Conservation (phyloP, 345 rosid species). For the Zanthoxylum bungeanum region DNA sequence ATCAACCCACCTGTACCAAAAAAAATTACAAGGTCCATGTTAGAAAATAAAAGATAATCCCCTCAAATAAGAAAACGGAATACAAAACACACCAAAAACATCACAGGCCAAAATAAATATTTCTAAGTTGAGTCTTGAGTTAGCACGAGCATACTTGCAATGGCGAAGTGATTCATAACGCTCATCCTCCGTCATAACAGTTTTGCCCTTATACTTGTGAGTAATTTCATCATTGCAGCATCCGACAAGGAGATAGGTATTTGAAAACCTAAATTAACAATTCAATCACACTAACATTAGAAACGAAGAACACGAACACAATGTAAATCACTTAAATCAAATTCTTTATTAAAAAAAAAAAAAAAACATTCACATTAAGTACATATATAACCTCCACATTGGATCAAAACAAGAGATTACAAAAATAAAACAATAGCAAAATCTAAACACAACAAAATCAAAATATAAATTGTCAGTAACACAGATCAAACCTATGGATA, state of each 20-base stretch:
- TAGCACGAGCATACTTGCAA: constrained; percentile 65
- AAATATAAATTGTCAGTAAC: background rate
- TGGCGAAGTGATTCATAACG: constrained; percentile 95
- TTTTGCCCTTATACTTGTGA: constrained; percentile 82
- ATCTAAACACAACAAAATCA: background rate
- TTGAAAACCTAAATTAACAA: constrained; percentile 57
- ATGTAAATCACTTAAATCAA: background rate
- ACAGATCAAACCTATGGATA: background rate
- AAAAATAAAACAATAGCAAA: background rate
- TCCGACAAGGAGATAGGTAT: constrained; percentile 77
- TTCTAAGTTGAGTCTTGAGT: background rate
- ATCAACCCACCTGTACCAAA: constrained; percentile 74
- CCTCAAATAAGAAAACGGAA: background rate
- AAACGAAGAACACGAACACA: background rate
- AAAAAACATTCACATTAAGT: too few species aligned
- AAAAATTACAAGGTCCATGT: background rate
- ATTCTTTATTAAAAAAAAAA: background rate
- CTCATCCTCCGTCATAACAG: constrained; percentile 80
- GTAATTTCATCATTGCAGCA: constrained; percentile 90
- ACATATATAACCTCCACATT: too few species aligned
- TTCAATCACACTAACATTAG: background rate
- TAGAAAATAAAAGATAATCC: background rate
- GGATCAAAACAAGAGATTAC: background rate
- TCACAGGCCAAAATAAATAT: background rate
- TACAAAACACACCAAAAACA: background rate